Evolutionary conservation across 331 rosid genomes (phyloP).

Genomic region (Rhamnella rubrinervis): DNA sequence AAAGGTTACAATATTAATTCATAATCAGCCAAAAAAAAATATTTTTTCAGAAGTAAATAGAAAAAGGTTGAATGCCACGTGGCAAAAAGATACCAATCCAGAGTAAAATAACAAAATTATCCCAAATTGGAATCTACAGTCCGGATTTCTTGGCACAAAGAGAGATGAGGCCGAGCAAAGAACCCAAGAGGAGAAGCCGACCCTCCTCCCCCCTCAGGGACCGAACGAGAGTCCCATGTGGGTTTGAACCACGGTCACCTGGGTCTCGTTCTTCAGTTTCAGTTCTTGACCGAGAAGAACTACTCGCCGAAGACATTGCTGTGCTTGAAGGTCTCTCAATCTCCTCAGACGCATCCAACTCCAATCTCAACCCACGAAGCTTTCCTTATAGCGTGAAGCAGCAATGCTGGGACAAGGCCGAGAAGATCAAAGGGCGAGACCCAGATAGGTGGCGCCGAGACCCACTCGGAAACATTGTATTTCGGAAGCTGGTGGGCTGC

Average conservation of each 20-base stretch:
- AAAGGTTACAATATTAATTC: no score
- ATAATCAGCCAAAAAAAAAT: no score
- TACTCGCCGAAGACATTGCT: slow-evolving; percentile 15
- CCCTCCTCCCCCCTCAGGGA: slow-evolving; percentile 59
- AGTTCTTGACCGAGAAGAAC: slow-evolving; percentile 33
- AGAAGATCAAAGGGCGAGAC: slow-evolving; percentile 87
- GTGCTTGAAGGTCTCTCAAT: slow-evolving; percentile 34
- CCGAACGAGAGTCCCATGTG: slow-evolving; percentile 33
- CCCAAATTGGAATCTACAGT: no score
- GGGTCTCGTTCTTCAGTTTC: slow-evolving; percentile 38
- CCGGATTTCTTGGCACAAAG: background rate
- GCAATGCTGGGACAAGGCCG: slow-evolving; percentile 93
- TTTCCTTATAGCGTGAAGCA: slow-evolving; percentile 75
- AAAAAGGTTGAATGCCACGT: no score
- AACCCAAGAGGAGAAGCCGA: slow-evolving; percentile 48
- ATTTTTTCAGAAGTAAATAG: no score
- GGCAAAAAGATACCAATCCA: no score
- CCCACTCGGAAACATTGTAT: slow-evolving; percentile 65
- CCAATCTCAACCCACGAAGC: slow-evolving; percentile 55
- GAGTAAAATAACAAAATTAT: no score
- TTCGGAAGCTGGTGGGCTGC: slow-evolving; percentile 91
- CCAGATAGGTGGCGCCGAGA: slow-evolving; percentile 96
- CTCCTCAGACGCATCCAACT: slow-evolving; percentile 24
- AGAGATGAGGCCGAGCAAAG: slow-evolving; percentile 46
- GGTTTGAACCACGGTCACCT: slow-evolving; percentile 22